Base-by-base conservation (phyloP, 306 rosid species). In the Cicer chorassanicum region DNA sequence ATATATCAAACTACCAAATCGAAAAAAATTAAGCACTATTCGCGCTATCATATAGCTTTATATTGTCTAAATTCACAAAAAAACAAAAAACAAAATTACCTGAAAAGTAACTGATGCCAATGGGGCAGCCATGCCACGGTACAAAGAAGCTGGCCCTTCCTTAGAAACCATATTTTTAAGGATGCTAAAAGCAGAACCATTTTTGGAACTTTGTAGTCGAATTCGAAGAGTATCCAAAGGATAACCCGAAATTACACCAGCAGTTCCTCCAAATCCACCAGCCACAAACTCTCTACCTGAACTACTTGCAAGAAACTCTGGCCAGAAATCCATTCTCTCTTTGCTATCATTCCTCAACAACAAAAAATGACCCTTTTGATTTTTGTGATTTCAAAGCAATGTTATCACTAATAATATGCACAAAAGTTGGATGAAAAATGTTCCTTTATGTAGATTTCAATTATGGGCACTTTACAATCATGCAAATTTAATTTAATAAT, bases 281-380 rank as follows among this genome's bases (percentile, higher is more conserved):
- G 97, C 98, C 15, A 93, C 93, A 84, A 93, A 93, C 44, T 93
- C 98, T 82, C 68, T 89, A 0, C 97, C 96, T 85, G 94, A 88
- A 80, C 85, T 88, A 70, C 42, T 83, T 40, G 96, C 98, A 48
- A 91, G 85, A 84, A 88, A 88, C 36, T 87, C 92, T 70, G 89
- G 94, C 98, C 88, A 90, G 64, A 90, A 90, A 86, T 90, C 96
- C 96, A 88, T 89, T 53, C 11, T 81, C 36, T 65, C 8, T 76
- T 49, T 0, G 14, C 78, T 75, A 45, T 76, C 84, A 82, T 80
- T 83, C 82, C 86, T 16, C 70, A 16, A 16, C 14, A 39, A 60
- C 6, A 34, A 60, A 59, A 34, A 60, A 60, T 2, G 8, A 60
- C 65, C 43, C 19, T 60, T 60, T 60, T 60, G 43, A 60, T 60